Evolutionary conservation across 306 rosid species (phyloP).

Genomic region (Prosopis cineraria): DNA sequence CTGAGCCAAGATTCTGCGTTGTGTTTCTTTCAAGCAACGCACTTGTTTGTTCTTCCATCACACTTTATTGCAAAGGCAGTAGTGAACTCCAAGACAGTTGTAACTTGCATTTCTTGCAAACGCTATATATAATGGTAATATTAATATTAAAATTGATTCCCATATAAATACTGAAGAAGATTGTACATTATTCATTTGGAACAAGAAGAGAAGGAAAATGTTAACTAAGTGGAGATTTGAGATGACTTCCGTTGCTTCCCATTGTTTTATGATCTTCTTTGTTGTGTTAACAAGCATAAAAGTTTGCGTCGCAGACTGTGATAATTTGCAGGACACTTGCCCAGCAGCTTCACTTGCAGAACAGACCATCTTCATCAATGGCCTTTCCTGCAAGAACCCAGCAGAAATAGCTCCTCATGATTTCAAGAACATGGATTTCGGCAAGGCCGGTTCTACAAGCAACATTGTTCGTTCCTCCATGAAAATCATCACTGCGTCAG

Average conservation of each 20-base stretch:
- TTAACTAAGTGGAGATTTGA: constrained; percentile 35
- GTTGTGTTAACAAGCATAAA: constrained; percentile 34
- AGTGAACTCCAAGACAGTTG: constrained; percentile 75
- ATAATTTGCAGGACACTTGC: constrained; percentile 66
- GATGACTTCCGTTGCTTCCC: constrained; percentile 41
- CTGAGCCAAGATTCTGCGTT: constrained; percentile 23
- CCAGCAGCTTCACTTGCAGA: constrained; percentile 51
- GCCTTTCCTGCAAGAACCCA: constrained; percentile 77
- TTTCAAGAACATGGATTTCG: constrained; percentile 58
- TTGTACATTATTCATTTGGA: not conserved
- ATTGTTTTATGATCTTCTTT: constrained; percentile 34
- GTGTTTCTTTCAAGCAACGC: constrained; percentile 67
- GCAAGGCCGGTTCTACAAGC: constrained; percentile 38
- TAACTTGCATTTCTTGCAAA: constrained; percentile 55
- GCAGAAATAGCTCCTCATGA: constrained; percentile 50
- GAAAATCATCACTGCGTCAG: constrained; percentile 59
- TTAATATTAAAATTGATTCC: not conserved
- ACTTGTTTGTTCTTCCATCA: constrained; percentile 31
- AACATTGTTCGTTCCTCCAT: constrained; percentile 46
- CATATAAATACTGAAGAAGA: constrained; percentile 10
- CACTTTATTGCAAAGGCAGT: constrained; percentile 52
- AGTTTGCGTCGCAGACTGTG: constrained; percentile 50
- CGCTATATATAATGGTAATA: not conserved
- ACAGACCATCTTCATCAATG: constrained; percentile 70
- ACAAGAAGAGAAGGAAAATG: constrained; percentile 18